Conservation (phyloP, 768 basidiomycete genomes). For the Pisolithus tinctorius region DNA sequence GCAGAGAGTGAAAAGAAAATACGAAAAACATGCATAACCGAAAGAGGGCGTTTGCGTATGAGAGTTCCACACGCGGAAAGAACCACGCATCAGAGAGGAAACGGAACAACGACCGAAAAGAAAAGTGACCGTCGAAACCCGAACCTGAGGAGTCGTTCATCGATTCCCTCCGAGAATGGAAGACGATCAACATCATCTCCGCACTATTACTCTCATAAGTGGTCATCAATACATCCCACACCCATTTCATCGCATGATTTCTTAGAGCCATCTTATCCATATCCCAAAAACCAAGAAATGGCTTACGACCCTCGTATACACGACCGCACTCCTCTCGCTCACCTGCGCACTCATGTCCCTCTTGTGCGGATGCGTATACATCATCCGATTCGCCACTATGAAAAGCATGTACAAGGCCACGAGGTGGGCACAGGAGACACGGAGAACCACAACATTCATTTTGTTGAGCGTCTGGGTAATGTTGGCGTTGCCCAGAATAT, state of each 20-base stretch:
- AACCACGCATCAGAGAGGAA: constrained; percentile 47
- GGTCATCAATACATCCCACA: background rate
- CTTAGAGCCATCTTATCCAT: constrained; percentile 61
- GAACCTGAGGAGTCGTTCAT: constrained; percentile 55
- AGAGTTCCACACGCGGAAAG: constrained; percentile 47
- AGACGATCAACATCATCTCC: constrained; percentile 68
- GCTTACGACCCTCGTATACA: constrained; percentile 55
- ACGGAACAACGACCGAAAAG: too few species aligned
- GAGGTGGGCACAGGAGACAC: constrained; percentile 71
- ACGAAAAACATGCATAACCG: too few species aligned
- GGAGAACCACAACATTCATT: constrained; percentile 38
- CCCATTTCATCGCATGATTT: background rate
- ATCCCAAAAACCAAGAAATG: constrained; percentile 48
- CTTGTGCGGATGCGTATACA: constrained; percentile 68
- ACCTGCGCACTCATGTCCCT: constrained; percentile 65
- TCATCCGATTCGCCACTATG: constrained; percentile 67
- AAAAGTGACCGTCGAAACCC: too few species aligned
- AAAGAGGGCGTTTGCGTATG: constrained; percentile 5
- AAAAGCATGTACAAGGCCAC: constrained; percentile 63
- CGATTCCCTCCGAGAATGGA: constrained; percentile 67
- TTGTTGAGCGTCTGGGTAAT: constrained; percentile 67
- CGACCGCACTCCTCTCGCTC: constrained; percentile 54
- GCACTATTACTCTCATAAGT: constrained; percentile 50
- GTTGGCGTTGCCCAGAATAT: constrained; percentile 60
- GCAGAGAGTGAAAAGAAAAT: too few species aligned